Base-by-base conservation (phyloP, 176 grass and related monocot species). In the Dendrocalamus sinicus region DNA sequence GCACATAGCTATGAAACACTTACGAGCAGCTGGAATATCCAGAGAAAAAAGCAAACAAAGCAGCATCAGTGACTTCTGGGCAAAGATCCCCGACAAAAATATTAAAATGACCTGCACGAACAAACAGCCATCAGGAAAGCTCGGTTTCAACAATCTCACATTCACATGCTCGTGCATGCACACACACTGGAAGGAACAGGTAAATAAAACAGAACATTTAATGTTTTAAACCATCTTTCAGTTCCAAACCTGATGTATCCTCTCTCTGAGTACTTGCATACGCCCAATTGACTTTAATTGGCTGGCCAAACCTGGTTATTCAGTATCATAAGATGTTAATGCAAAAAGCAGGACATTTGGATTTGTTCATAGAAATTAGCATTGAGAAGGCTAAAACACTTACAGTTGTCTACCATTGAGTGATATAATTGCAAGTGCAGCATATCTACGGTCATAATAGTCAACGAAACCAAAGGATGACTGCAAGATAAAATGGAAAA, bases 381-480 rank as follows among this genome's bases (percentile, higher is more conserved):
- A 53, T 2, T 39, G 16, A 82, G 22, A 59, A 79, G 75, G 58
- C 12, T 9, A 43, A 76, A 80, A 71, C 8, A 90, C 95, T 92
- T 95, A 98, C 96, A 98, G 88, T 50, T 92, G 93, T 87, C 84
- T 86, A 44, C 96, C 96, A 13, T 98, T 98, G 81, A 98, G 96
- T 65, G 93, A 90, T 61, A 95, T 72, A 77, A 98, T 98, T 84
- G 96, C 93, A 92, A 98, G 84, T 72, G 96, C 88, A 88, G 96
- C 93, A 57, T 59, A 94, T 87, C 91, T 87, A n/a, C 93, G 96
- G 51, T 98, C 96, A 89, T 95, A 98, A 65, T 98, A 98, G 70
- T 98, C 96, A 86, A 98, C 73, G 72, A 98, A 98, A 80, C 96
- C 96, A 94, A 98, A 98, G 41, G 96, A 95, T 65, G 96, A 98